These are phyloP conservation scores for Lablab purpureus DNA, from an alignment of 306 rosid genomes.

Conservation along the genomic window DNA sequence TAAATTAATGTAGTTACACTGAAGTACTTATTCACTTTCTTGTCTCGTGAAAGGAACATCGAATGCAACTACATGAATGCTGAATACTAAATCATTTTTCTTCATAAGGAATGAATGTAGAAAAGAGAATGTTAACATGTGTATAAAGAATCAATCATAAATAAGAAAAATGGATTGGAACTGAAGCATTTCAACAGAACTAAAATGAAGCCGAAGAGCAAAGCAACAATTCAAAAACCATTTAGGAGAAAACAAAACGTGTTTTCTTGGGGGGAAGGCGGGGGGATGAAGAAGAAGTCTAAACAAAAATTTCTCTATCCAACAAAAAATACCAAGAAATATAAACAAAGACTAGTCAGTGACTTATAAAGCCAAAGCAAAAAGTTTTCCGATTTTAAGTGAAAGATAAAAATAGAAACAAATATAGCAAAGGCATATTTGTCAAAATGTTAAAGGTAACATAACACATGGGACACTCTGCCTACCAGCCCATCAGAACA, in stretches of 20 bases:
- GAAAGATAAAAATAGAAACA: neutral
- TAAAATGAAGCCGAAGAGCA: neutral
- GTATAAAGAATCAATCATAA: slow-evolving; percentile 1
- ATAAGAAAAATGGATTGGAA: slow-evolving; percentile 19
- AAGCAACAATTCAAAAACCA: neutral
- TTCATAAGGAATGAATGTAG: neutral
- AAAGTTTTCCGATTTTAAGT: slow-evolving; percentile 6
- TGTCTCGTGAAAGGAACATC: neutral
- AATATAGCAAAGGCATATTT: neutral
- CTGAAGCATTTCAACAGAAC: neutral
- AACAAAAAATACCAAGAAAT: neutral
- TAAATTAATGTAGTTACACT: neutral
- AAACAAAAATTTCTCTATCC: neutral
- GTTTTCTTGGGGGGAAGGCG: neutral
- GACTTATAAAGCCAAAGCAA: slow-evolving; percentile 25
- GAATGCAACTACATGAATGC: neutral
- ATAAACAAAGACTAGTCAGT: neutral
- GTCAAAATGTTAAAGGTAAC: neutral
- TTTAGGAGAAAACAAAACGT: neutral
- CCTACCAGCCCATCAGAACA: neutral
- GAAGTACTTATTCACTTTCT: neutral
- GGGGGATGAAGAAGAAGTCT: neutral
- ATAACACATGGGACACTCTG: slow-evolving; percentile 17
- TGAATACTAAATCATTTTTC: neutral
- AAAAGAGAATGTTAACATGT: neutral